Percentiles rank a stretch among this genome's conserved stretches.
phyloP scores from a whole-genome alignment of 78 protist genomes.

The Dictyostelium capitatum region DNA sequence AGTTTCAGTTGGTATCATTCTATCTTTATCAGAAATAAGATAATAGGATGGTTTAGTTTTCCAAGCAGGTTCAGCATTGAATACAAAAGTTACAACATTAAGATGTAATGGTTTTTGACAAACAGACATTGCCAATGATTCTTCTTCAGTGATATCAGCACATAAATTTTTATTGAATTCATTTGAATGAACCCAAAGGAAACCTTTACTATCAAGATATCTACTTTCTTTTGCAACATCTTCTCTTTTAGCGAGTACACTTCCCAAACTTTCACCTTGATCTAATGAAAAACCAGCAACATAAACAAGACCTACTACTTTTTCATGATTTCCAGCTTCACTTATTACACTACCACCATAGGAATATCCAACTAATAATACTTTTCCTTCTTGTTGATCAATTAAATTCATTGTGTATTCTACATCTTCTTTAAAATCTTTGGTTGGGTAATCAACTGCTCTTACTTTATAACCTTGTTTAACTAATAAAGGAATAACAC shows the following conservation, averaged over 20 bases:
- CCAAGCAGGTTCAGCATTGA: conserved; percentile 34
- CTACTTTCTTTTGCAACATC: neutral
- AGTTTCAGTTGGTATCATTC: conserved; percentile 15
- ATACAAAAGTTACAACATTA: neutral
- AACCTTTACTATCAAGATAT: conserved; percentile 6
- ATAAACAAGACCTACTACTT: conserved; percentile 51
- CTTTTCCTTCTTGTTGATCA: conserved; percentile 28
- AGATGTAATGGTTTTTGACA: conserved; percentile 44
- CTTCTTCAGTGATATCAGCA: conserved; percentile 14
- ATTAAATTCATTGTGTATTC: conserved; percentile 13
- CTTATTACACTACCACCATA: conserved; percentile 57
- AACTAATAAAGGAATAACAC: neutral
- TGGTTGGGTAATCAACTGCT: conserved; percentile 21
- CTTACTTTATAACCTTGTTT: conserved; percentile 29
- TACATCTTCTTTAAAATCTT: conserved; percentile 31
- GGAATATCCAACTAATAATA: conserved; percentile 43
- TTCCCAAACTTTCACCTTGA: conserved; percentile 13
- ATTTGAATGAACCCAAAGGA: conserved; percentile 5
- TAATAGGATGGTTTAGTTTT: conserved; percentile 61
- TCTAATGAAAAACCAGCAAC: conserved; percentile 34
- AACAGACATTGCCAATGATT: conserved; percentile 11
- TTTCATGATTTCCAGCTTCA: conserved; percentile 17
- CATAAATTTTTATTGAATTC: conserved; percentile 15
- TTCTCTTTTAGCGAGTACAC: conserved; percentile 16
- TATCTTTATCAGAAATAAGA: conserved; percentile 19